These are phyloP conservation scores for Microstegium vimineum DNA, from an alignment of 176 grass and related monocot species.

Conservation along the genomic window DNA sequence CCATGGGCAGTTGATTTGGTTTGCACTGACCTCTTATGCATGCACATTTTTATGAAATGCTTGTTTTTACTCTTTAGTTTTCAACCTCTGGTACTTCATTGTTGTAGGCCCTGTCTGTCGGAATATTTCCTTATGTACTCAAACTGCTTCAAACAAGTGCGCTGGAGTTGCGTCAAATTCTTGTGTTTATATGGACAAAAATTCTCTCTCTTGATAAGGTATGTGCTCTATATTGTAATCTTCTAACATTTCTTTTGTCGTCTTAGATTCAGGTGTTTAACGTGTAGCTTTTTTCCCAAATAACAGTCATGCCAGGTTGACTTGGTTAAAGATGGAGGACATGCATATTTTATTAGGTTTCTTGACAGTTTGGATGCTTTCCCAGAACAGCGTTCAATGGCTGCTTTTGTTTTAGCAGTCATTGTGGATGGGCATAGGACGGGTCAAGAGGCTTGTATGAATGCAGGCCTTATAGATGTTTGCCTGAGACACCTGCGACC, in stretches of 20 bases:
- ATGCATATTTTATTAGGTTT: slow-evolving; percentile 92
- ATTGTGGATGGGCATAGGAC: slow-evolving; percentile 81
- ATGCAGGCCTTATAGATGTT: slow-evolving; percentile 68
- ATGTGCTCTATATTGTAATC: neutral
- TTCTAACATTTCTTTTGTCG: neutral
- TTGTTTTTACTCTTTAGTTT: slow-evolving; percentile 6
- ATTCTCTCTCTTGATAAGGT: slow-evolving; percentile 99
- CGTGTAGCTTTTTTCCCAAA: neutral
- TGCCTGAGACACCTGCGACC: slow-evolving; percentile 80
- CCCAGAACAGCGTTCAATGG: slow-evolving; percentile 95
- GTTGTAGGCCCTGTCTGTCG: slow-evolving; percentile 85
- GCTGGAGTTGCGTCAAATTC: slow-evolving; percentile 86
- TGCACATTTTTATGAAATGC: neutral
- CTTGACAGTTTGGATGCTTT: slow-evolving; percentile 90
- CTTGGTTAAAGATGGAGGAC: slow-evolving; percentile 95
- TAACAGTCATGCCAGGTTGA: slow-evolving; percentile 94
- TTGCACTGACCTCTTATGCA: slow-evolving; percentile 25
- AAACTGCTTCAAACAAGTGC: slow-evolving; percentile 98
- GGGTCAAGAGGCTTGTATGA: slow-evolving; percentile 89
- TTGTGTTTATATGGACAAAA: slow-evolving; percentile 99
- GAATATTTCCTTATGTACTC: slow-evolving; percentile 96
- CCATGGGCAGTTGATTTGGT: slow-evolving; percentile 99
- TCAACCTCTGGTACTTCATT: slow-evolving; percentile 24
- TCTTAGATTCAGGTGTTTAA: slow-evolving; percentile 17
- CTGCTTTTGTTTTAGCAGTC: slow-evolving; percentile 92